Conservation (phyloP, 768 basidiomycete species). For the Trichaptum fuscoviolaceum region DNA sequence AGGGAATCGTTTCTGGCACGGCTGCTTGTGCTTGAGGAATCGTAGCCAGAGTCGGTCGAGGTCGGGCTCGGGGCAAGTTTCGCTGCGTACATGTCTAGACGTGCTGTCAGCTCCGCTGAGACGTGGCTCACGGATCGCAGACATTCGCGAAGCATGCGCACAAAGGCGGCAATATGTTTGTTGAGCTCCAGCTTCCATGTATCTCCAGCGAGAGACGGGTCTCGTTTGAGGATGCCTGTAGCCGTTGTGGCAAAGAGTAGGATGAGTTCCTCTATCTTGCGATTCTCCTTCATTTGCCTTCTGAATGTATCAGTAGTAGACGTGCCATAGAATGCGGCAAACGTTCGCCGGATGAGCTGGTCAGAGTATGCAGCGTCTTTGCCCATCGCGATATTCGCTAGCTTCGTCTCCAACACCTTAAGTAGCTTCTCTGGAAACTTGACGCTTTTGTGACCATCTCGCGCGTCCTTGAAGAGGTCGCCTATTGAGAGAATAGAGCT, state of each 20-base stretch:
- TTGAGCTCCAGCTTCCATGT: slow-evolving; percentile 93
- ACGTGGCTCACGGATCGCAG: slow-evolving; percentile 69
- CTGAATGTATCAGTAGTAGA: slow-evolving; percentile 83
- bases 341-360: slow-evolving; percentile 81
- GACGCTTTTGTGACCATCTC: slow-evolving; percentile 77
- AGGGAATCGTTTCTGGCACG: slow-evolving; percentile 51
- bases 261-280: slow-evolving; percentile 97
- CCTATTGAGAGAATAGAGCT: slow-evolving; percentile 54
- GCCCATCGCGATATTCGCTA: slow-evolving; percentile 92
- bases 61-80: slow-evolving; percentile 61
- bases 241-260: slow-evolving; percentile 93
- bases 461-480: slow-evolving; percentile 75
- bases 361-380: slow-evolving; percentile 87
- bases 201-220: slow-evolving; percentile 75
- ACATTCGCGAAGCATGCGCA: slow-evolving; percentile 79
- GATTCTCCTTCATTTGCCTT: slow-evolving; percentile 89
- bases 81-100: slow-evolving; percentile 78
- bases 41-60: slow-evolving; percentile 60
- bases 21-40: slow-evolving; percentile 49
- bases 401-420: slow-evolving; percentile 82
- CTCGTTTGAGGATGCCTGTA: slow-evolving; percentile 83
- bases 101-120: slow-evolving; percentile 72
- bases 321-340: slow-evolving; percentile 90
- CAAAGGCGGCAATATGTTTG: slow-evolving; percentile 85
- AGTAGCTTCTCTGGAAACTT: slow-evolving; percentile 93